Evolutionary conservation across 306 rosid species (phyloP).

Genomic region (Pyrus communis): DNA sequence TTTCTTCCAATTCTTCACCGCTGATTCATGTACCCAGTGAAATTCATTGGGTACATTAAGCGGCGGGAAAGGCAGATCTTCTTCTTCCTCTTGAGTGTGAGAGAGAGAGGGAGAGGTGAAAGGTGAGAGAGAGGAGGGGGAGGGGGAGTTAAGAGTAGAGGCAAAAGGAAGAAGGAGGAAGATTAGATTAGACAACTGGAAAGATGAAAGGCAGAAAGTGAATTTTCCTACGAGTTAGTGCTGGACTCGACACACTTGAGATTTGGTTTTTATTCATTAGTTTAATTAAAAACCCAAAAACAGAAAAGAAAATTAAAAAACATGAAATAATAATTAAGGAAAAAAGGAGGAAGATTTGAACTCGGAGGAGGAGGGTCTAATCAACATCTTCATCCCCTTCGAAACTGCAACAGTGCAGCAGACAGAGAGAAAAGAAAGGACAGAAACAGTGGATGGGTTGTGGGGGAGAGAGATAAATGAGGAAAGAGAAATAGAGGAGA

Average conservation of each 20-base stretch:
- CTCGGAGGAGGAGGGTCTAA: constrained; percentile 2
- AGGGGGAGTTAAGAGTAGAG: background rate
- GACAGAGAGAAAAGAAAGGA: background rate
- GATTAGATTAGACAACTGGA: constrained; percentile 30
- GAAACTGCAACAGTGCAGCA: constrained; percentile 19
- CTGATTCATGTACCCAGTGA: background rate
- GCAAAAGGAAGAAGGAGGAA: background rate
- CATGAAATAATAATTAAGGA: background rate
- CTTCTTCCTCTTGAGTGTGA: background rate
- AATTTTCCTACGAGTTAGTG: constrained; percentile 38
- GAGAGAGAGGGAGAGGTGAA: background rate
- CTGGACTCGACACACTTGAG: constrained; percentile 14
- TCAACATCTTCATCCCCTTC: constrained; percentile 12
- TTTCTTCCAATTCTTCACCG: background rate
- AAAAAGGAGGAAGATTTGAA: background rate
- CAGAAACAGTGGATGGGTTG: constrained; percentile 15
- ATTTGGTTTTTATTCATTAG: constrained; percentile 24
- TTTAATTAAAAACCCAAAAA: background rate
- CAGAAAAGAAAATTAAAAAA: background rate
- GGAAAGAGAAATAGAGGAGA: constrained; percentile 12
- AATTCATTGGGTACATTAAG: background rate
- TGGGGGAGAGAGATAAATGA: constrained; percentile 26
- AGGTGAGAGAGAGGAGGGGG: background rate
- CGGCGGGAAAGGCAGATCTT: background rate
- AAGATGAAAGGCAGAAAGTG: constrained; percentile 31